Evolutionary conservation across 2,329 filamentous ascomycete genomes (phyloP), one percentile per base, ranked within the genome.

Genomic region (Phialophora chinensis): DNA sequence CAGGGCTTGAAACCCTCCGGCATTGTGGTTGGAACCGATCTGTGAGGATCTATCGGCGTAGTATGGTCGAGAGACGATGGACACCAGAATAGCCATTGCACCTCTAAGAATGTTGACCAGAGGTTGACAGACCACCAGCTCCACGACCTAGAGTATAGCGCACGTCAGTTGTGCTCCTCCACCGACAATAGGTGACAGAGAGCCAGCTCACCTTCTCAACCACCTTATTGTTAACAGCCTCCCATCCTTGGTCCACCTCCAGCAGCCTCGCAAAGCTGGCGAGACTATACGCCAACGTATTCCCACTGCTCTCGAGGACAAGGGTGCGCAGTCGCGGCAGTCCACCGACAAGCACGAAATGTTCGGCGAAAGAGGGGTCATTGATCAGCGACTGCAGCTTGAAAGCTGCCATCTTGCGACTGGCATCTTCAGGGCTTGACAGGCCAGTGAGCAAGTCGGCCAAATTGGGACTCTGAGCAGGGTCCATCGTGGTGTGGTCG

Each of bases 161-260:
- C 49, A 44, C 42, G 31, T 61, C 49, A 54, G 31, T 44, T 31
- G 31, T 20, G 49, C 49, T 14, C 49, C 7, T 54, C 4, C 20
- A 27, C 25, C 23, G 11, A 29, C 31, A 17, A 27, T 8, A 23
- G 7, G 17, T 61, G 31, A 31, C 33, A 53, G 54, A 23, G 56
- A 8, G 44, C 62, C 54, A 47, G 62, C 62, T 66, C 23, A 74
- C 84, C 78, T 87, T 83, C 76, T 86, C 83, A 66, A 90, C 81
- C 66, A 85, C 74, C 67, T 83, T 80, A 67, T 81, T 77, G 69
- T 83, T 82, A 59, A 85, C 80, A 70, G 79, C 82, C 70, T 98
- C 93, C 95, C 95, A 99, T 66, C 95, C 95, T 86, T 97, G 97
- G 80, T 98, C 95, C 47, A 98, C 91, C 80, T 99, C 95, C 68